A percentile compares a stretch with the other conserved stretches of the same genome.
Evolutionary conservation across 352 stramenopile genomes (phyloP).

Genomic region (Phytophthora niederhauseri): DNA sequence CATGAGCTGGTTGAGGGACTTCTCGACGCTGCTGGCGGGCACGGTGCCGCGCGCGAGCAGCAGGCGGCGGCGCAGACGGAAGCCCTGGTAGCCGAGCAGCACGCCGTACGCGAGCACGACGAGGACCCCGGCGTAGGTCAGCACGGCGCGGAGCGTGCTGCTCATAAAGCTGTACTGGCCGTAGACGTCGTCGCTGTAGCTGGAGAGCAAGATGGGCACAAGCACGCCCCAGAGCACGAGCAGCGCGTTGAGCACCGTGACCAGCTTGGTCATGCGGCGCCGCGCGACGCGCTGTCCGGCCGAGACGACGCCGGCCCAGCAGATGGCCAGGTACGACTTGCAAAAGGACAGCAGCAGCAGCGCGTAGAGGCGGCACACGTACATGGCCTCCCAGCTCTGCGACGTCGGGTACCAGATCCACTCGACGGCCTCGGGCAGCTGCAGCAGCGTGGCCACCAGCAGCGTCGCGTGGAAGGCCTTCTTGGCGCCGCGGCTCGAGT

Average conservation of each 20-base stretch:
- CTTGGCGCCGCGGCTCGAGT: slow-evolving; percentile 59
- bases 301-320: slow-evolving; percentile 83
- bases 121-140: slow-evolving; percentile 65
- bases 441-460: slow-evolving; percentile 64
- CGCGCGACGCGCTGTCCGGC: slow-evolving; percentile 67
- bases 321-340: slow-evolving; percentile 84
- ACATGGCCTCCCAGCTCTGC: slow-evolving; percentile 69
- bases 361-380: slow-evolving; percentile 68
- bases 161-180: slow-evolving; percentile 74
- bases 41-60: slow-evolving; percentile 76
- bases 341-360: slow-evolving; percentile 76
- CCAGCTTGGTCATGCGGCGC: slow-evolving; percentile 55
- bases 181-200: slow-evolving; percentile 56
- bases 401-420: slow-evolving; percentile 68
- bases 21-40: slow-evolving; percentile 67
- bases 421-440: slow-evolving; percentile 63
- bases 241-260: slow-evolving; percentile 60
- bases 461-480: slow-evolving; percentile 78
- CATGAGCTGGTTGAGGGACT: slow-evolving; percentile 83
- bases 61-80: slow-evolving; percentile 72
- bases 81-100: slow-evolving; percentile 75
- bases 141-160: slow-evolving; percentile 48
- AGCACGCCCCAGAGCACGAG: slow-evolving; percentile 66
- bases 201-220: slow-evolving; percentile 55
- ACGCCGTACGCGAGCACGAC: slow-evolving; percentile 72